Conservation (phyloP, 495 filamentous ascomycete genomes). For the Neurospora sp. region DNA sequence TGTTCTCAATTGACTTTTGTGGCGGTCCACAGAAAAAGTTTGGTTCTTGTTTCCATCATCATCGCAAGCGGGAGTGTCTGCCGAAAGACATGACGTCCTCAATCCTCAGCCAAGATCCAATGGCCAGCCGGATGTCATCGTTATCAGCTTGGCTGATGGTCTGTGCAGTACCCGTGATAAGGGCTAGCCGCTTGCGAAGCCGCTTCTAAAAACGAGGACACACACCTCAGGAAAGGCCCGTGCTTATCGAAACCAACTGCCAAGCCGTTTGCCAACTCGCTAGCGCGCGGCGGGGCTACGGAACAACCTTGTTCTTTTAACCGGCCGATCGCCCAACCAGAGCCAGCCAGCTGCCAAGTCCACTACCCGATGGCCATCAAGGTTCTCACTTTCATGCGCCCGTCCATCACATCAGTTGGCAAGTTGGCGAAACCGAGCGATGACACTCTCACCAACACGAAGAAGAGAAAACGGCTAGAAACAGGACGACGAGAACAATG, state of each 20-base stretch:
- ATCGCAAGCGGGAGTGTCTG: not conserved
- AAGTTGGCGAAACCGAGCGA: not conserved
- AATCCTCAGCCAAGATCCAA: not conserved
- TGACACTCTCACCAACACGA: conserved; percentile 9
- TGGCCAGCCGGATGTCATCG: not conserved
- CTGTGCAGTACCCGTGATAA: not conserved
- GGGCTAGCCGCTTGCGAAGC: not conserved
- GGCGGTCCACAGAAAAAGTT: not conserved
- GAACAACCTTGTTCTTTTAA: not conserved
- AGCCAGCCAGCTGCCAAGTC: not conserved
- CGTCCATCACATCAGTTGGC: not conserved
- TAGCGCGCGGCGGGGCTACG: not conserved
- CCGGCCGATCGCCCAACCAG: not conserved
- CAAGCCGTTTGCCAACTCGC: not conserved
- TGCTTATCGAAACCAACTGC: not conserved
- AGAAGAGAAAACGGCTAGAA: not conserved
- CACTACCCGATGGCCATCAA: not conserved
- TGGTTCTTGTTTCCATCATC: not conserved
- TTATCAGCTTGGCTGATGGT: not conserved
- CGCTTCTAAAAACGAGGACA: not conserved
- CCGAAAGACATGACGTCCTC: not conserved
- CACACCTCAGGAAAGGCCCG: not conserved
- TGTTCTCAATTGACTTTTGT: not conserved
- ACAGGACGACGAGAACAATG: not conserved
- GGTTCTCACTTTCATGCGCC: not conserved